A percentile compares a stretch with the other conserved stretches of the same genome.
These are phyloP conservation scores for Millerozyma miso DNA, from an alignment of 805 yeast genomes.

Conservation along the genomic window DNA sequence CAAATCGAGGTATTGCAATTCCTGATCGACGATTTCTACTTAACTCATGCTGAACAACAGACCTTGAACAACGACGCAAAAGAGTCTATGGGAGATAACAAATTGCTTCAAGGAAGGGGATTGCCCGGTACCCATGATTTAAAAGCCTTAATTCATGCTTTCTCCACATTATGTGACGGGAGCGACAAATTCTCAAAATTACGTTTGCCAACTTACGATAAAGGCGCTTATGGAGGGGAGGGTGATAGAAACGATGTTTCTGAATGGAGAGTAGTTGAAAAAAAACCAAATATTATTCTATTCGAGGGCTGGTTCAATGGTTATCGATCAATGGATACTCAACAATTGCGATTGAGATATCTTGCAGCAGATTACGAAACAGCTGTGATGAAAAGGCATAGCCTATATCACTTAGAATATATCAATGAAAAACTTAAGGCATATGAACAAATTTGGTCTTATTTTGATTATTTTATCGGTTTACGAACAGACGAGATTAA, in stretches of 20 bases:
- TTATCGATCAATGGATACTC: constrained; percentile 35
- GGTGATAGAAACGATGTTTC: constrained; percentile 63
- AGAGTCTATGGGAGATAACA: constrained; percentile 35
- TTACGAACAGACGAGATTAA: constrained; percentile 55
- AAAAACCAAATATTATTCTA: constrained; percentile 59
- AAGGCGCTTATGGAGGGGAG: constrained; percentile 61
- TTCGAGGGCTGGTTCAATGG: constrained; percentile 97
- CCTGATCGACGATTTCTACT: constrained; percentile 85
- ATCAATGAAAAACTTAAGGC: constrained; percentile 50
- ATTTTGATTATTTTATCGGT: constrained; percentile 58
- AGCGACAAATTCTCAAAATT: not conserved
- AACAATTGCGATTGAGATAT: constrained; percentile 17
- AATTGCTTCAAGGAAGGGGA: constrained; percentile 73
- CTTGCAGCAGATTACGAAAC: constrained; percentile 14
- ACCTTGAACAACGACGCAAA: constrained; percentile 31
- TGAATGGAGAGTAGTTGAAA: constrained; percentile 32
- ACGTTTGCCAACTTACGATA: constrained; percentile 69
- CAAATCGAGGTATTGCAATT: constrained; percentile 40
- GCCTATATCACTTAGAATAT: constrained; percentile 23
- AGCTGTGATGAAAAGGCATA: constrained; percentile 16
- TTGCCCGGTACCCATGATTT: constrained; percentile 93
- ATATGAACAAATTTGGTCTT: constrained; percentile 57
- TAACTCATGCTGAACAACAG: constrained; percentile 59
- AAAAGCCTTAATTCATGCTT: constrained; percentile 30
- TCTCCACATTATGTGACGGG: constrained; percentile 26